Percentiles rank a stretch among this genome's conserved stretches.
These are phyloP conservation scores for Vicia sativa DNA, from an alignment of 306 rosid species.

Conservation along the genomic window DNA sequence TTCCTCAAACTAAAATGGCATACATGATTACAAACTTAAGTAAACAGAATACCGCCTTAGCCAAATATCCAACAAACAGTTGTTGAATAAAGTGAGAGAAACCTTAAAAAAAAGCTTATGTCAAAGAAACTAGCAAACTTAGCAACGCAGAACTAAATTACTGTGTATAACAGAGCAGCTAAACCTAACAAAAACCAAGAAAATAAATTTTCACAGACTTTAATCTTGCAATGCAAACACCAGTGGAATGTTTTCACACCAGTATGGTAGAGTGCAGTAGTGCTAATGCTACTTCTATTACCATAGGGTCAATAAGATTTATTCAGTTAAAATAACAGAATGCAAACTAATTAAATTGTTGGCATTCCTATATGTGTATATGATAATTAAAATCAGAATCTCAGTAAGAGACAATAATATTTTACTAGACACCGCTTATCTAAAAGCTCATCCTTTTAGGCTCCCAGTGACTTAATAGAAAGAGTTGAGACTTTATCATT, in stretches of 20 bases:
- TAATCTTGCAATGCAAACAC: not conserved
- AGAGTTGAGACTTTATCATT: not conserved
- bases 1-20: conserved; percentile 32
- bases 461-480: conserved; percentile 2
- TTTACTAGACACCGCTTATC: conserved; percentile 7
- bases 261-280: not conserved
- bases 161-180: not conserved
- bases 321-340: conserved; percentile 5
- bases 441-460: not conserved
- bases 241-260: not conserved
- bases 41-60: conserved; percentile 7
- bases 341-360: conserved; percentile 2
- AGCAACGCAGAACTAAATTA: conserved; percentile 3
- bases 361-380: not conserved
- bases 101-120: not conserved
- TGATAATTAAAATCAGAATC: conserved; percentile 2
- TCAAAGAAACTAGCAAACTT: conserved; percentile 9
- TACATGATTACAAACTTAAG: conserved; percentile 13
- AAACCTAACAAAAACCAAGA: conserved; percentile 4
- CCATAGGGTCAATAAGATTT: not conserved
- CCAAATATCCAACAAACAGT: conserved; percentile 8
- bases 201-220: conserved; percentile 3
- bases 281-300: conserved; percentile 4
- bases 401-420: not conserved
- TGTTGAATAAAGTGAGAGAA: not conserved